phyloP scores from a whole-genome alignment of 2,329 filamentous ascomycete genomes.

The Dactylellina cionopaga region DNA sequence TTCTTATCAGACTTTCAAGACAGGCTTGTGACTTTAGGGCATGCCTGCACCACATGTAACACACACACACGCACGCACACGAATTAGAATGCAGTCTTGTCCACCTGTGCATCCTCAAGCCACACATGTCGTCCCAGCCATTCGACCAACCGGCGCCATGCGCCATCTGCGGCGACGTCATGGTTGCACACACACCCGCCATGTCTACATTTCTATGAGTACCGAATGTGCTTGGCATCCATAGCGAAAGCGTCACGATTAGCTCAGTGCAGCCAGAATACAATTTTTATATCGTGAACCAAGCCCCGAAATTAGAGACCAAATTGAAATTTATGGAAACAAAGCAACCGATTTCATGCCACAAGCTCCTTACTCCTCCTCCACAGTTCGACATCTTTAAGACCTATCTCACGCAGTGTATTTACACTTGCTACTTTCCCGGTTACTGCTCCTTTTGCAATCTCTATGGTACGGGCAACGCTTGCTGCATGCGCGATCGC shows the following conservation, averaged over 20 bases:
- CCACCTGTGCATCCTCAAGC: constrained; percentile 6
- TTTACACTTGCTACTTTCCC: constrained; percentile 78
- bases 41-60: constrained; percentile 4
- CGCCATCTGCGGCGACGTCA: too few relatives aligned
- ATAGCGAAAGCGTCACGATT: too few relatives aligned
- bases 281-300: too few relatives aligned
- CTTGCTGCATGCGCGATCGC: constrained; percentile 70
- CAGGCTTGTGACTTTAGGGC: constrained; percentile 23
- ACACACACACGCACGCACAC: too few relatives aligned
- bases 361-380: constrained; percentile 60
- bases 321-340: too few relatives aligned
- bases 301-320: too few relatives aligned
- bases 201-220: too few relatives aligned
- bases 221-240: too few relatives aligned
- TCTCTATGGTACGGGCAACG: constrained; percentile 72
- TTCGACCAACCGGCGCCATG: too few relatives aligned
- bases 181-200: constrained; percentile 13
- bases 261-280: too few relatives aligned
- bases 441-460: constrained; percentile 78
- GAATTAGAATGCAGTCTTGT: too few relatives aligned
- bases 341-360: constrained; percentile 53
- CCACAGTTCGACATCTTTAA: constrained; percentile 74
- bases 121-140: too few relatives aligned
- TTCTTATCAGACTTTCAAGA: constrained; percentile 1
- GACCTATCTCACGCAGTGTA: constrained; percentile 77